Percentiles rank a stretch among this genome's conserved stretches.
Evolutionary conservation across 805 yeast species (phyloP).

Genomic region (Hanseniaspora pseudoguilliermondii): DNA sequence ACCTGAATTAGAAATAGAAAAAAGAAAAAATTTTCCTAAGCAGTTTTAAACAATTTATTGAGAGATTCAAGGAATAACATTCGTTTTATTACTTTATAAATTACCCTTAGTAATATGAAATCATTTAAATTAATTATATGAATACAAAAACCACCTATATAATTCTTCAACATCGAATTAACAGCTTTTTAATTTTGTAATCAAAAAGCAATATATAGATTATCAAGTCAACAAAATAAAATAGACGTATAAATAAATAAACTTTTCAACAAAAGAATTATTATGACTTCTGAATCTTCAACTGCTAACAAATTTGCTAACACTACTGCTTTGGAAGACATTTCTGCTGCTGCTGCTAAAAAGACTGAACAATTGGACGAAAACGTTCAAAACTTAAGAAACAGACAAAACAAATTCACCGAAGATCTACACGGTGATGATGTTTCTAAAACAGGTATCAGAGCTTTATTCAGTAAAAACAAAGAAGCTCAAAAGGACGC

Average conservation of each 20-base stretch:
- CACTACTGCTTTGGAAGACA: slow-evolving; percentile 8
- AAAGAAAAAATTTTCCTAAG: too few relatives aligned
- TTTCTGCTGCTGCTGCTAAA: slow-evolving; percentile 3
- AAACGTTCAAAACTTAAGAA: slow-evolving; percentile 19
- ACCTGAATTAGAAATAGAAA: too few relatives aligned
- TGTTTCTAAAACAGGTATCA: slow-evolving; percentile 53
- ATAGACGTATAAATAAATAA: not conserved
- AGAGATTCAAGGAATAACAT: too few relatives aligned
- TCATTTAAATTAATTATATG: not conserved
- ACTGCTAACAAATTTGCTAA: not conserved
- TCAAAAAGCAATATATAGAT: not conserved
- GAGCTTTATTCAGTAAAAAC: slow-evolving; percentile 67
- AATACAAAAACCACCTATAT: not conserved
- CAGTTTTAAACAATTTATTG: too few relatives aligned
- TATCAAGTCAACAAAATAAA: not conserved
- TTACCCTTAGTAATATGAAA: too few relatives aligned
- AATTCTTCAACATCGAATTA: slow-evolving; percentile 8
- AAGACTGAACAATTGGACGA: not conserved
- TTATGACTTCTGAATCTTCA: not conserved
- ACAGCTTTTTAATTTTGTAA: not conserved
- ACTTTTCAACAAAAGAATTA: slow-evolving; percentile 3
- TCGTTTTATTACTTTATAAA: too few relatives aligned
- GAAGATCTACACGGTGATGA: slow-evolving; percentile 74
- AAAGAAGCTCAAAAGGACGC: slow-evolving; percentile 72
- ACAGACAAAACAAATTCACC: slow-evolving; percentile 50